Percentiles rank a stretch among this genome's conserved stretches.
Evolutionary conservation across 23 red algal genomes (phyloP).

Genomic region (Gracilaria domingensis): DNA sequence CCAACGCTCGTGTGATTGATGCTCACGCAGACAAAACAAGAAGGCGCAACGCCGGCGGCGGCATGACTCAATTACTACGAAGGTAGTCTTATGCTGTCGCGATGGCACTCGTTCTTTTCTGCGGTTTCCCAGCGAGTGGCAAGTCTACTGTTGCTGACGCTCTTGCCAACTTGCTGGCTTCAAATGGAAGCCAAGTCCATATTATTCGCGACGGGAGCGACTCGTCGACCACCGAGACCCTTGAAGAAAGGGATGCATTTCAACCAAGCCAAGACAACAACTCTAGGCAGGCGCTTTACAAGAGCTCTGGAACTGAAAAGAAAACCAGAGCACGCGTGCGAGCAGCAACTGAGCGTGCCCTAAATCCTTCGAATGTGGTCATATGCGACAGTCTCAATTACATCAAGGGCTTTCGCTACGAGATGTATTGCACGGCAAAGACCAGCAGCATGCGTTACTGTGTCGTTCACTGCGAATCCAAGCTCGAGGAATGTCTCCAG

Average conservation of each 20-base stretch:
- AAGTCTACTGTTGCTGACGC: conserved; percentile 54
- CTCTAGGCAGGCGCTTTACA: conserved; percentile 49
- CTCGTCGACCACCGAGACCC: not conserved
- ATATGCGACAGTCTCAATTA: conserved; percentile 85
- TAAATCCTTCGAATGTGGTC: conserved; percentile 39
- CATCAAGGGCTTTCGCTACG: conserved; percentile 95
- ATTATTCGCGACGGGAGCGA: conserved; percentile 49
- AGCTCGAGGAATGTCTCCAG: conserved; percentile 10
- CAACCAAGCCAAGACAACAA: not conserved
- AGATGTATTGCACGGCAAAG: conserved; percentile 91
- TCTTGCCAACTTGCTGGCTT: conserved; percentile 1
- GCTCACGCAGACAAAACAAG: too few species aligned
- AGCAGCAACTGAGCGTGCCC: conserved; percentile 64
- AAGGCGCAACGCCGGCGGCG: not conserved
- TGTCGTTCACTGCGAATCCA: conserved; percentile 48
- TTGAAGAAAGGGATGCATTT: not conserved
- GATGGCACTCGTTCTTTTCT: conserved; percentile 64
- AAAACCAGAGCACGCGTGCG: conserved; percentile 73
- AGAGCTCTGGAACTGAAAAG: conserved; percentile 52
- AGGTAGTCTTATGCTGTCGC: not conserved
- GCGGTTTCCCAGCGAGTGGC: conserved; percentile 68
- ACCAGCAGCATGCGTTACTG: conserved; percentile 43
- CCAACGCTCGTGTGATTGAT: too few species aligned
- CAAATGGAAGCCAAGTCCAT: not conserved
- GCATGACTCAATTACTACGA: too few species aligned